These are phyloP conservation scores for Tulasnella sp. DNA, from an alignment of 768 basidiomycete genomes.

Conservation along the genomic window DNA sequence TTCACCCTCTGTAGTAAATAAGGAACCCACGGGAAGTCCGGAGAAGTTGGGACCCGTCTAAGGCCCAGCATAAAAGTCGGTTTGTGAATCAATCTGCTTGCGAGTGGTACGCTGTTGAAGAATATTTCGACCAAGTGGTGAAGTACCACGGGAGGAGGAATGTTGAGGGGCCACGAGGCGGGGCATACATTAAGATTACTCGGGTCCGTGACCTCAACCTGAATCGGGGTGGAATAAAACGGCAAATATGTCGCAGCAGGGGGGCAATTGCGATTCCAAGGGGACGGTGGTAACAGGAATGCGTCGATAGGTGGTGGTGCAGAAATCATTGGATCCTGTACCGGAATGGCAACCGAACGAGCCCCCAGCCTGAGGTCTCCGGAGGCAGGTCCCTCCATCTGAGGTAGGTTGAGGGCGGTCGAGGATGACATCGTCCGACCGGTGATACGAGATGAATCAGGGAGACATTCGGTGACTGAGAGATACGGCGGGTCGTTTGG, in stretches of 20 bases:
- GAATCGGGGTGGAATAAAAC: background rate
- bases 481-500: background rate
- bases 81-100: constrained; percentile 6
- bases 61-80: constrained; percentile 21
- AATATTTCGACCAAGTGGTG: constrained; percentile 23
- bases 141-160: constrained; percentile 10
- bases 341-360: background rate
- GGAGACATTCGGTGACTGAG: background rate
- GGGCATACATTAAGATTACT: constrained; percentile 27
- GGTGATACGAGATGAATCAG: background rate
- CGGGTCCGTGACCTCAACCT: background rate
- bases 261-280: background rate
- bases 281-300: background rate
- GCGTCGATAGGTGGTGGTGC: background rate
- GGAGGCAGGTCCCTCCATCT: background rate
- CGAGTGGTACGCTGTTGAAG: constrained; percentile 13
- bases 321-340: background rate
- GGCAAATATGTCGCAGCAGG: background rate
- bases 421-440: background rate
- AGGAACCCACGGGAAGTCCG: constrained; percentile 14
- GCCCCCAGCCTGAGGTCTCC: background rate
- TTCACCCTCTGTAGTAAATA: background rate
- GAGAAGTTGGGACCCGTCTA: constrained; percentile 3
- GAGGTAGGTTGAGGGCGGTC: background rate
- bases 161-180: constrained; percentile 23